Percentiles rank a stretch among this genome's conserved stretches.
phyloP scores from a whole-genome alignment of 345 rosid genomes.

The Hevea brasiliensis region DNA sequence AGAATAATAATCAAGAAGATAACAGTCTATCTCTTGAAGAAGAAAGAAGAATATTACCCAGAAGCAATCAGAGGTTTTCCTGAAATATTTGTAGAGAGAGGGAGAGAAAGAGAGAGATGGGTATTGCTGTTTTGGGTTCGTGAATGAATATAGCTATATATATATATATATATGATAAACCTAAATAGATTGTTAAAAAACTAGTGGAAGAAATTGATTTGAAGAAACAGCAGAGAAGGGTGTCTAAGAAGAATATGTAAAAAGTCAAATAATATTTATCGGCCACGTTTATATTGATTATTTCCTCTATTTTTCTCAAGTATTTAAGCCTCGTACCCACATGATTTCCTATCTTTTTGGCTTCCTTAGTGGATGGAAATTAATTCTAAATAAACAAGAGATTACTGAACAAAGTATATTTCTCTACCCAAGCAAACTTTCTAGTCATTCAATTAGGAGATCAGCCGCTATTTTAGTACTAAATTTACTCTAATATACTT shows the following conservation, averaged over 20 bases:
- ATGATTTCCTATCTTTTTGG: background rate
- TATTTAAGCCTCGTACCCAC: background rate
- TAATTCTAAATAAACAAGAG: too few relatives aligned
- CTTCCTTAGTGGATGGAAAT: background rate
- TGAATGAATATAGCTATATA: background rate
- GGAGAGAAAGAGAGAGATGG: constrained; percentile 2
- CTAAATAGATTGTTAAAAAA: constrained; percentile 24
- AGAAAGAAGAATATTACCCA: background rate
- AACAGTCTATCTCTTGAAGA: background rate
- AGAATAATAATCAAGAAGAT: too few relatives aligned
- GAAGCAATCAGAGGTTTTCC: background rate
- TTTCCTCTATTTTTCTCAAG: background rate
- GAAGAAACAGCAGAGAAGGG: constrained; percentile 9
- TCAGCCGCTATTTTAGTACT: too few relatives aligned
- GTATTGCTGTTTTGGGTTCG: constrained; percentile 2
- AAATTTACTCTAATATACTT: too few relatives aligned
- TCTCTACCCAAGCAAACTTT: too few relatives aligned
- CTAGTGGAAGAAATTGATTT: constrained; percentile 26
- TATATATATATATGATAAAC: background rate
- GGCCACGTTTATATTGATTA: constrained; percentile 20
- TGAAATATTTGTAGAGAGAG: background rate
- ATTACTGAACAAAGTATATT: too few relatives aligned
- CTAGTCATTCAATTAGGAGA: too few relatives aligned
- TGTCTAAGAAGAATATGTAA: background rate
- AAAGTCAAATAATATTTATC: constrained; percentile 27